Evolutionary conservation across 495 filamentous ascomycete genomes (phyloP).

Genomic region (Lophium mytilinum): DNA sequence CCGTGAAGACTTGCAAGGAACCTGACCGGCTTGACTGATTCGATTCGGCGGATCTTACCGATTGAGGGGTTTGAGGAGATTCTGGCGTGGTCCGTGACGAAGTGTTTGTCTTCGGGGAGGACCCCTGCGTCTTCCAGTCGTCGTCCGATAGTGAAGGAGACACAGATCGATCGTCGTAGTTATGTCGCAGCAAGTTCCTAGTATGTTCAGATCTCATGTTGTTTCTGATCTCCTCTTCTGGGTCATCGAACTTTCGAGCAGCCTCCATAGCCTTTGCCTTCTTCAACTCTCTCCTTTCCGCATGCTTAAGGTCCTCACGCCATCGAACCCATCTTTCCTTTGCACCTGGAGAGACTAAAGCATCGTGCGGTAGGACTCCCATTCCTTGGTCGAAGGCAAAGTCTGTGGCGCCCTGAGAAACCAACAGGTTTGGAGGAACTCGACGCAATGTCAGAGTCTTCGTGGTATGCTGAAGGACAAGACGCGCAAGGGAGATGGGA

Average conservation of each 20-base stretch:
- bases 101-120: slow-evolving; percentile 6
- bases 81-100: not conserved
- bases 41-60: not conserved
- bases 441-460: slow-evolving; percentile 68
- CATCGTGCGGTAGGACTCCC: slow-evolving; percentile 58
- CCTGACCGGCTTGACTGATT: not conserved
- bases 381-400: slow-evolving; percentile 77
- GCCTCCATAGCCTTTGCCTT: slow-evolving; percentile 39
- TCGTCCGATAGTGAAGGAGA: slow-evolving; percentile 21
- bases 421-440: slow-evolving; percentile 86
- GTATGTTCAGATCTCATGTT: slow-evolving; percentile 24
- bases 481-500: slow-evolving; percentile 77
- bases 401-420: slow-evolving; percentile 71
- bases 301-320: slow-evolving; percentile 61
- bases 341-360: slow-evolving; percentile 64
- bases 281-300: slow-evolving; percentile 33
- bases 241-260: slow-evolving; percentile 54
- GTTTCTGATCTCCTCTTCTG: slow-evolving; percentile 25
- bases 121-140: not conserved
- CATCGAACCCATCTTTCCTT: slow-evolving; percentile 67
- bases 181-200: slow-evolving; percentile 24
- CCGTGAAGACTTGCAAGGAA: slow-evolving; percentile 3
- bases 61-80: slow-evolving; percentile 3
- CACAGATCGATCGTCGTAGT: slow-evolving; percentile 11
- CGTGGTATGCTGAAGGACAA: slow-evolving; percentile 67